These are phyloP conservation scores for Cladosporium sp. DNA, from an alignment of 2,329 filamentous ascomycete genomes.

Conservation along the genomic window DNA sequence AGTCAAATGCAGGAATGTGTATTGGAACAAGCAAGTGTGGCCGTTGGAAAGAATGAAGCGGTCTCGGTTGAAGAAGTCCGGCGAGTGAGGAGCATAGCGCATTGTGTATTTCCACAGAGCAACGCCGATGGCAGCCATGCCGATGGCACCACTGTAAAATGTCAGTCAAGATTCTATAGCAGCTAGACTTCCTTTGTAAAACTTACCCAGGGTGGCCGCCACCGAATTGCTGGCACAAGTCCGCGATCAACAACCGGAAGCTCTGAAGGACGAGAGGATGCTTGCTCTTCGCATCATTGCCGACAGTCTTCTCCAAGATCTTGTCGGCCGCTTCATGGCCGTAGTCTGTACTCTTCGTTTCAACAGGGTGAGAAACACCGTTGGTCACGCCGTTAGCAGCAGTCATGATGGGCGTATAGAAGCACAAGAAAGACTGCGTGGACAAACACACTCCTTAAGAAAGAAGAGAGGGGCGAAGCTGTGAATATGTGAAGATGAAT, in stretches of 20 bases:
- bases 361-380: background rate
- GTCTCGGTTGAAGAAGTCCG: conserved; percentile 48
- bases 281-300: conserved; percentile 16
- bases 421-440: background rate
- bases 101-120: conserved; percentile 49
- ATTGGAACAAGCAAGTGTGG: conserved; percentile 18
- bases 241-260: conserved; percentile 66
- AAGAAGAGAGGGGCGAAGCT: background rate
- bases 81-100: conserved; percentile 44
- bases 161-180: background rate
- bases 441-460: background rate
- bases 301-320: conserved; percentile 7
- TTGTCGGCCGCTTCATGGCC: conserved; percentile 12
- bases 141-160: conserved; percentile 25
- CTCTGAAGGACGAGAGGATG: conserved; percentile 37
- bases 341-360: conserved; percentile 13
- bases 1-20: conserved; percentile 54
- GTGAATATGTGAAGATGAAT: background rate
- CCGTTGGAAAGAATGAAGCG: conserved; percentile 50
- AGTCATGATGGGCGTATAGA: conserved; percentile 7
- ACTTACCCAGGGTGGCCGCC: conserved; percentile 65
- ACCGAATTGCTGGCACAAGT: conserved; percentile 69
- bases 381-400: conserved; percentile 8
- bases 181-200: background rate
- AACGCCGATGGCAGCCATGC: conserved; percentile 50